Evolutionary conservation across 805 yeast genomes (phyloP).

Genomic region (Torulaspora maleeae): DNA sequence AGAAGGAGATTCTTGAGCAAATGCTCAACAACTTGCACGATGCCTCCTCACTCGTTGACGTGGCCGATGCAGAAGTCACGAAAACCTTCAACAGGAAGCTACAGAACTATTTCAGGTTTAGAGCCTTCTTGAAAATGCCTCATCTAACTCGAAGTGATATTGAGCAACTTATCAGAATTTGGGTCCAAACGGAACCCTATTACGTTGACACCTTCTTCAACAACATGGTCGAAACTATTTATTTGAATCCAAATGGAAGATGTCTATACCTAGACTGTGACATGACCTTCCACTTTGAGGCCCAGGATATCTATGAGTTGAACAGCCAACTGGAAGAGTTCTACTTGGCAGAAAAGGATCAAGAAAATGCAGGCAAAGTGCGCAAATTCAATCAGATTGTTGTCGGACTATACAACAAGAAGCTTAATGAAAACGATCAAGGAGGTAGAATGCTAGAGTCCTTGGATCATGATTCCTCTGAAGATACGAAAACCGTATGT

Average conservation of each 20-base stretch:
- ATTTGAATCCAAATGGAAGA: slow-evolving; percentile 23
- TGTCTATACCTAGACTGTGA: slow-evolving; percentile 18
- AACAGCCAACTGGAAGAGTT: slow-evolving; percentile 12
- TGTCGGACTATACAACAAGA: slow-evolving; percentile 7
- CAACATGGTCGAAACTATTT: slow-evolving; percentile 31
- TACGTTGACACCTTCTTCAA: slow-evolving; percentile 27
- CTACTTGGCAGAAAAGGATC: slow-evolving; percentile 14
- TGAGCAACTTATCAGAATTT: slow-evolving; percentile 21
- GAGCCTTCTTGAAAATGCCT: slow-evolving; percentile 25
- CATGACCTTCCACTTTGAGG: slow-evolving; percentile 19
- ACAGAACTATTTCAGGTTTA: slow-evolving; percentile 28
- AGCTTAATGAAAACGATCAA: neutral
- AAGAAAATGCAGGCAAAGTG: slow-evolving; percentile 19
- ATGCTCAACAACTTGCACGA: slow-evolving; percentile 30
- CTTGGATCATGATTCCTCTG: neutral
- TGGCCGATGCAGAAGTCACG: slow-evolving; percentile 5
- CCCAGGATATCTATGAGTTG: slow-evolving; percentile 13
- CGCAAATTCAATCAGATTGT: slow-evolving; percentile 13
- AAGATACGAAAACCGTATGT: neutral
- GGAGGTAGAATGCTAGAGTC: neutral
- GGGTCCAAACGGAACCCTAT: slow-evolving; percentile 20
- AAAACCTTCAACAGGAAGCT: slow-evolving; percentile 16
- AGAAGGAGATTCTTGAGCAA: slow-evolving; percentile 22
- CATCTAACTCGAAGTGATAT: slow-evolving; percentile 18
- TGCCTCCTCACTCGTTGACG: slow-evolving; percentile 18